These are phyloP conservation scores for Vishniacozyma victoriae DNA, from an alignment of 768 basidiomycete species.

Conservation along the genomic window DNA sequence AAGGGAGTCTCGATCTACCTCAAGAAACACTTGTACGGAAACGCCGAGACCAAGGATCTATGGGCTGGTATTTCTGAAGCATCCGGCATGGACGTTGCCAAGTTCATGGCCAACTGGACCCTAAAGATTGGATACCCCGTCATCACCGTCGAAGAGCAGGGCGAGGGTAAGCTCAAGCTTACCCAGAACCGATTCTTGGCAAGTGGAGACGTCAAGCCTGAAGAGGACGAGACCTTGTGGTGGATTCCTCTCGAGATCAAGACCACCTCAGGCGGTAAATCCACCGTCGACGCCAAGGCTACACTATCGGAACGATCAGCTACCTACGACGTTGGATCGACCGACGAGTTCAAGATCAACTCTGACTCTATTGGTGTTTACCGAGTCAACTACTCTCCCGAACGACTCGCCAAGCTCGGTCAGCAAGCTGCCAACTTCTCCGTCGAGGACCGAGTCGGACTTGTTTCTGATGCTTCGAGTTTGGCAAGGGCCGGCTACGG, in stretches of 20 bases:
- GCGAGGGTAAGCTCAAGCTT: conserved; percentile 62
- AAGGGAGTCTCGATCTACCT: conserved; percentile 86
- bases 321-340: conserved; percentile 61
- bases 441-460: conserved; percentile 79
- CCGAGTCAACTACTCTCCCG: conserved; percentile 78
- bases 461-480: conserved; percentile 75
- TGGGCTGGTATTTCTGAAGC: conserved; percentile 79
- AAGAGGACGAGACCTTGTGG: conserved; percentile 88
- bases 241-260: conserved; percentile 68
- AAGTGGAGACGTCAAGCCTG: conserved; percentile 67
- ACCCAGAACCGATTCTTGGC: conserved; percentile 89
- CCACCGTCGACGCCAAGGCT: conserved; percentile 57
- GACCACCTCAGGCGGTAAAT: conserved; percentile 57
- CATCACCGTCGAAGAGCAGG: conserved; percentile 71
- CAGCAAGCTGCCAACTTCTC: conserved; percentile 75
- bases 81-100: conserved; percentile 64
- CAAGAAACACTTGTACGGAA: conserved; percentile 77
- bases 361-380: conserved; percentile 79
- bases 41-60: conserved; percentile 76
- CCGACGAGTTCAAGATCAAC: conserved; percentile 77
- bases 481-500: conserved; percentile 75
- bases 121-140: conserved; percentile 86
- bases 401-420: conserved; percentile 71
- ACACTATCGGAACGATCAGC: conserved; percentile 66
- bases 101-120: conserved; percentile 88